These are phyloP conservation scores for Macadamia integrifolia DNA, from an alignment of 164 flowering plant genomes.

Conservation along the genomic window DNA sequence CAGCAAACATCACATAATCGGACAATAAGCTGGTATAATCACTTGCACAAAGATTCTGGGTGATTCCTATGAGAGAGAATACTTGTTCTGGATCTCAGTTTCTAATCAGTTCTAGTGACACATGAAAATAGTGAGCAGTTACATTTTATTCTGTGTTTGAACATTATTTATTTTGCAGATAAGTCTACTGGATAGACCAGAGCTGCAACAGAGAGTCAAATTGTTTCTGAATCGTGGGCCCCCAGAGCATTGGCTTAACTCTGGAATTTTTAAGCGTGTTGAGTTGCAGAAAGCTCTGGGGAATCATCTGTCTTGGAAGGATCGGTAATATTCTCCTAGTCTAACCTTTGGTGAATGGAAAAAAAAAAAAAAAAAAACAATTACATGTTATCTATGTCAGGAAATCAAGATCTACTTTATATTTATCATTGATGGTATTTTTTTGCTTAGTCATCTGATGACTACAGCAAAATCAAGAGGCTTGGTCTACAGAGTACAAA, in stretches of 20 bases:
- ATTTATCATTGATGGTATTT: not conserved
- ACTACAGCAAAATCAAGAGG: not conserved
- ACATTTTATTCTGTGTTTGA: not conserved
- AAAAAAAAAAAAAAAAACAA: no score
- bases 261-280: slow-evolving; percentile 67
- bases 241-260: slow-evolving; percentile 79
- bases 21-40: no score
- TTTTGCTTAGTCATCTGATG: not conserved
- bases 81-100: no score
- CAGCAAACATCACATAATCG: no score
- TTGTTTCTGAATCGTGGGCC: slow-evolving; percentile 65
- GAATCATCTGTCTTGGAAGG: slow-evolving; percentile 92
- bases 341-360: not conserved
- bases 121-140: not conserved
- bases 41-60: no score
- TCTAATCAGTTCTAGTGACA: no score
- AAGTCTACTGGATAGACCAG: slow-evolving; percentile 78
- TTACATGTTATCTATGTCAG: not conserved
- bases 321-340: slow-evolving; percentile 43
- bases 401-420: not conserved
- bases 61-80: no score
- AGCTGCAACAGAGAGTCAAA: slow-evolving; percentile 80
- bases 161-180: slow-evolving; percentile 40
- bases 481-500: not conserved
- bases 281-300: slow-evolving; percentile 95